Evolutionary conservation across 768 basidiomycete species (phyloP), one percentile per base, ranked within the genome.

Genomic region (Steccherinum ochraceum): DNA sequence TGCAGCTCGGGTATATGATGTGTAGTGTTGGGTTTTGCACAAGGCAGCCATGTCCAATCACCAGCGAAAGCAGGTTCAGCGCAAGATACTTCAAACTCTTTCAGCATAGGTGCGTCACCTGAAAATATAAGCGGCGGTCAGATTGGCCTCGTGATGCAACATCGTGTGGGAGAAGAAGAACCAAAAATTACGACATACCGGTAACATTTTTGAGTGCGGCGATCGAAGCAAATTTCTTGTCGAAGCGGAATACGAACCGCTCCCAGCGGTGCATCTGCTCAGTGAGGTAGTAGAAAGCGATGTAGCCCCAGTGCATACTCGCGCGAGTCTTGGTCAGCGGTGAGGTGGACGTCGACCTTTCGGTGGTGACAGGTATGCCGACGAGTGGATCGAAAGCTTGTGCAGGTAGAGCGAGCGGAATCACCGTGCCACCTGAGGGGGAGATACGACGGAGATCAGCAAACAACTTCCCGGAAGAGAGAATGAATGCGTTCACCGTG

Each of bases 191-290:
- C n/a, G n/a, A 68, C 79, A 44, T 53, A 87, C 87, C 86, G 47
- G 74, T 76, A 58, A 90, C 81, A 16, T 81, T 78, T 62, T 85
- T 85, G 55, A 91, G 73, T 5, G 89, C 86, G 51, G 73, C 71
- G 69, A 89, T 78, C 3, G 86, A 87, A 16, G 80, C 67, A 64
- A 89, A 89, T 26, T 83, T 83, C 62, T 80, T 84, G 60, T 89
- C 86, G 57, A 87, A 90, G 40, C 83, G 72, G 59, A 91, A 89
- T 11, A 89, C 76, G 58, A 91, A 91, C 20, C 87, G 74, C 61
- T 86, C 76, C 88, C 88, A 91, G 24, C 88, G 77, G 56, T 81
- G 80, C 81, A 89, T 89, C 62, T 89, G 84, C 57, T 86, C 80
- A 2, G 84, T 81, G 19, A 91, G 67, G 61, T 90, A 91, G 63